These are phyloP conservation scores for Fistulinella staudtii DNA, from an alignment of 1,284 basidiomycete species.

Conservation along the genomic window DNA sequence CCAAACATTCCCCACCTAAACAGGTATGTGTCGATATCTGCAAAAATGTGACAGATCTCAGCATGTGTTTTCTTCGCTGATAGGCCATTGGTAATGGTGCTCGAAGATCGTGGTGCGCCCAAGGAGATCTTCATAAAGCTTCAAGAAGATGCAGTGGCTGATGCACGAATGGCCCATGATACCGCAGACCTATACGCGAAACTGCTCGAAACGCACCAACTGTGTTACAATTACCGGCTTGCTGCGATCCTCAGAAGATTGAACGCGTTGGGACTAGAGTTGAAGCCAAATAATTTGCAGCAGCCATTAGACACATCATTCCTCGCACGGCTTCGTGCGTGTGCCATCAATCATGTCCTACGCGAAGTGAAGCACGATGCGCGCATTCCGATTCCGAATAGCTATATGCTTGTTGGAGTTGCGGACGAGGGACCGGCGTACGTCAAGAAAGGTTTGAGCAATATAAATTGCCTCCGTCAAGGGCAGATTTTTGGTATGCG, in stretches of 20 bases:
- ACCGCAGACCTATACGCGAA: conserved; percentile 43
- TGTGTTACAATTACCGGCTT: conserved; percentile 53
- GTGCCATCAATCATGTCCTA: conserved; percentile 58
- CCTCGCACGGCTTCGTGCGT: conserved; percentile 50
- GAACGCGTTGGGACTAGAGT: conserved; percentile 44
- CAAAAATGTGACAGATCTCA: not conserved
- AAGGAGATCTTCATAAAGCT: conserved; percentile 52
- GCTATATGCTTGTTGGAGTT: conserved; percentile 69
- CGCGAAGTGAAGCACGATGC: conserved; percentile 71
- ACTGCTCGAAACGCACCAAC: conserved; percentile 45
- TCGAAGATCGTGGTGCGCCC: conserved; percentile 62
- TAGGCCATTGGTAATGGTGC: conserved; percentile 65
- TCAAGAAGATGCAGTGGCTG: conserved; percentile 50
- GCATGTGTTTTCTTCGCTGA: not conserved
- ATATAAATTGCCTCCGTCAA: conserved; percentile 51
- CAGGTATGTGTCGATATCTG: conserved; percentile 38
- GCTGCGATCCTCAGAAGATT: conserved; percentile 49
- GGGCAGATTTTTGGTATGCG: conserved; percentile 59
- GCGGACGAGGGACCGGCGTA: conserved; percentile 73
- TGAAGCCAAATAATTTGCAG: conserved; percentile 37
- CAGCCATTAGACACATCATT: conserved; percentile 52
- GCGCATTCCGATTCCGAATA: conserved; percentile 63
- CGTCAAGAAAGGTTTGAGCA: conserved; percentile 40
- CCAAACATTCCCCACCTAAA: conserved; percentile 62
- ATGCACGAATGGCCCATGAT: conserved; percentile 53